These are phyloP conservation scores for Kuraishia piskuri DNA, from an alignment of 805 yeast genomes.

Conservation along the genomic window DNA sequence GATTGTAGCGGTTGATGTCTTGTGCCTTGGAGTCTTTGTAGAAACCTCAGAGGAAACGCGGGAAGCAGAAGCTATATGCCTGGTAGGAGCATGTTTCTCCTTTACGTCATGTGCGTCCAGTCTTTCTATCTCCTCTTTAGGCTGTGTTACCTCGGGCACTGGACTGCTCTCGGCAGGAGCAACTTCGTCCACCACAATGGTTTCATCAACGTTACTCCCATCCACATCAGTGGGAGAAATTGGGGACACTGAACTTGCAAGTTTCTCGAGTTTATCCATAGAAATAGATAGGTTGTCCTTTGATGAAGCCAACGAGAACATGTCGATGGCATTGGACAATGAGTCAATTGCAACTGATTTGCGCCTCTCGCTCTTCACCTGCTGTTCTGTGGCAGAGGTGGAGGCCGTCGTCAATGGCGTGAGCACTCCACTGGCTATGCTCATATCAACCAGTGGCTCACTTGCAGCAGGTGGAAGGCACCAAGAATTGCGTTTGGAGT, in stretches of 20 bases:
- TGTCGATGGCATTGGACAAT: slow-evolving; percentile 22
- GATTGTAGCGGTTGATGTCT: not conserved
- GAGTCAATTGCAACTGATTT: slow-evolving; percentile 24
- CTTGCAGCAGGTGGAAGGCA: slow-evolving; percentile 17
- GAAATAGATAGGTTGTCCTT: not conserved
- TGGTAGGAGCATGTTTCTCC: not conserved
- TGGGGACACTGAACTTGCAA: not conserved
- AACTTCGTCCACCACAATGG: not conserved
- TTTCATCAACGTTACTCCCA: not conserved
- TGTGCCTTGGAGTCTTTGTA: slow-evolving; percentile 7
- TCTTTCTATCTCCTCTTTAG: slow-evolving; percentile 4
- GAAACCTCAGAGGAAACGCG: not conserved
- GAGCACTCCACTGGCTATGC: slow-evolving; percentile 22
- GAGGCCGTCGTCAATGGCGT: slow-evolving; percentile 8
- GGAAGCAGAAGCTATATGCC: not conserved
- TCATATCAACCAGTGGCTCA: slow-evolving; percentile 23
- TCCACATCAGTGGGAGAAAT: not conserved
- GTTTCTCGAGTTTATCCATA: not conserved
- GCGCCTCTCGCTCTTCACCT: slow-evolving; percentile 17
- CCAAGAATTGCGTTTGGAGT: slow-evolving; percentile 18
- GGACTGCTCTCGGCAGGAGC: not conserved
- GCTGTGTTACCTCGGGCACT: not conserved
- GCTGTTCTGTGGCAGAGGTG: not conserved
- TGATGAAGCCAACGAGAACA: slow-evolving; percentile 15
- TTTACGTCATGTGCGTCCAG: not conserved